A percentile compares a stretch with the other conserved stretches of the same genome.
Evolutionary conservation across 1,284 basidiomycete species (phyloP).

Genomic region (Hypsizygus ulmarius): DNA sequence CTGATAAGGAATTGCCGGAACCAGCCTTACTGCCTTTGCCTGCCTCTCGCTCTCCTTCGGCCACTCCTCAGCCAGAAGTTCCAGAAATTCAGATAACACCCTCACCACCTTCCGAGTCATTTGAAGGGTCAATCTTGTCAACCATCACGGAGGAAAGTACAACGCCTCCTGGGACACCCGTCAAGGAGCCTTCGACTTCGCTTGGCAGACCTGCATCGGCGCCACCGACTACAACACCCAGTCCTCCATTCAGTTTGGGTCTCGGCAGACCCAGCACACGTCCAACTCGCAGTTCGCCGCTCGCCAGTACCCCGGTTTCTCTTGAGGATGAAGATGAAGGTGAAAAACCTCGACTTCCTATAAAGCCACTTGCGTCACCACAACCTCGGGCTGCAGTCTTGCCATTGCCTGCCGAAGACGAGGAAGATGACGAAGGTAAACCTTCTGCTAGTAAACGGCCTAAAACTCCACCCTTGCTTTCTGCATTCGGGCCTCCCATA

Average conservation of each 20-base stretch:
- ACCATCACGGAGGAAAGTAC: slow-evolving; percentile 28
- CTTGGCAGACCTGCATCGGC: slow-evolving; percentile 14
- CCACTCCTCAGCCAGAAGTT: slow-evolving; percentile 46
- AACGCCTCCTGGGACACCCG: slow-evolving; percentile 57
- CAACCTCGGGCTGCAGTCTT: slow-evolving; percentile 13
- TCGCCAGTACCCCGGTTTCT: slow-evolving; percentile 50
- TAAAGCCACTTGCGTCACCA: slow-evolving; percentile 12
- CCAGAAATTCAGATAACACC: slow-evolving; percentile 32
- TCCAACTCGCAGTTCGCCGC: slow-evolving; percentile 60
- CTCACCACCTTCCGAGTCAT: slow-evolving; percentile 18
- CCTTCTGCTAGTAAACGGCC: slow-evolving; percentile 24
- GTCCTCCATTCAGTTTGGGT: slow-evolving; percentile 37
- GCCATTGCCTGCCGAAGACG: slow-evolving; percentile 9
- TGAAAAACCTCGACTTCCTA: slow-evolving; percentile 21
- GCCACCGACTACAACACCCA: slow-evolving; percentile 20
- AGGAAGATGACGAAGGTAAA: slow-evolving; percentile 14
- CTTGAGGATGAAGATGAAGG: slow-evolving; percentile 37
- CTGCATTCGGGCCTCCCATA: slow-evolving; percentile 18
- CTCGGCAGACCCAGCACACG: slow-evolving; percentile 54
- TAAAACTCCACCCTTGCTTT: slow-evolving; percentile 44
- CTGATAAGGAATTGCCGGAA: slow-evolving; percentile 23
- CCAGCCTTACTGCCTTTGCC: slow-evolving; percentile 34
- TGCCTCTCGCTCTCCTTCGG: slow-evolving; percentile 39
- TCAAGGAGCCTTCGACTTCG: slow-evolving; percentile 30
- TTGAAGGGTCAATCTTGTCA: slow-evolving; percentile 9